Base-by-base conservation (phyloP, 2,329 filamentous ascomycete species). In the Ustulina deusta region DNA sequence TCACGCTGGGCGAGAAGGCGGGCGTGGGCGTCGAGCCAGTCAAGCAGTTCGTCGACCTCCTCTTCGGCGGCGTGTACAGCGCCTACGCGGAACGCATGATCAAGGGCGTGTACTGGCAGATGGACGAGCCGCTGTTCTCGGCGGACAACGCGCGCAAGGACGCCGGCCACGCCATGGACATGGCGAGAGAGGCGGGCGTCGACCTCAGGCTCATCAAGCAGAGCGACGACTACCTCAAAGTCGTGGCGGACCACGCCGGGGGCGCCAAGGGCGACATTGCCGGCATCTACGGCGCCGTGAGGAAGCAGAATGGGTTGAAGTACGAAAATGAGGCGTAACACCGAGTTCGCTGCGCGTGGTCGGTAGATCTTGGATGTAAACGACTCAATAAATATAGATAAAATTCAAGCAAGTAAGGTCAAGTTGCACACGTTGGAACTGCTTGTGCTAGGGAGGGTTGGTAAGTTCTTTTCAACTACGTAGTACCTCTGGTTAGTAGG, bases 101-200 rank as follows among this genome's bases (percentile, higher is more conserved):
- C 55, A 83, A 82, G 0, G 93, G 93, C 0, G 91, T 93, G 74
- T 97, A 97, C 77, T 89, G 91, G 79, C 86, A 88, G 79, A 85
- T 91, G 13, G 88, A 92, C 27, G 91, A 90, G 75, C 94, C 94
- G n/a, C 82, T 96, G 9, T 97, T 97, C 78, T 89, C 89, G 3
- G 92, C 95, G 0, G 91, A 96, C 77, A 82, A 97, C 66, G 94
- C 93, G 6, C 84, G 91, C 69, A 97, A 97, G 78, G 94, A 97
- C 81, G 87, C 90, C 1, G 81, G 89, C 1, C 93, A 97, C 83
- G 93, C 92, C 4, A 82, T 89, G 77, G 83, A 81, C 62, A 75
- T 97, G 66, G 94, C 92, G 0, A 82, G 87, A 68, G 81, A 81
- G 27, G 84, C 83, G 6, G 93, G 92, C 0, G 83, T 86, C 49